phyloP scores from a whole-genome alignment of 2,329 filamentous ascomycete species.

The Dactylellina cionopaga region DNA sequence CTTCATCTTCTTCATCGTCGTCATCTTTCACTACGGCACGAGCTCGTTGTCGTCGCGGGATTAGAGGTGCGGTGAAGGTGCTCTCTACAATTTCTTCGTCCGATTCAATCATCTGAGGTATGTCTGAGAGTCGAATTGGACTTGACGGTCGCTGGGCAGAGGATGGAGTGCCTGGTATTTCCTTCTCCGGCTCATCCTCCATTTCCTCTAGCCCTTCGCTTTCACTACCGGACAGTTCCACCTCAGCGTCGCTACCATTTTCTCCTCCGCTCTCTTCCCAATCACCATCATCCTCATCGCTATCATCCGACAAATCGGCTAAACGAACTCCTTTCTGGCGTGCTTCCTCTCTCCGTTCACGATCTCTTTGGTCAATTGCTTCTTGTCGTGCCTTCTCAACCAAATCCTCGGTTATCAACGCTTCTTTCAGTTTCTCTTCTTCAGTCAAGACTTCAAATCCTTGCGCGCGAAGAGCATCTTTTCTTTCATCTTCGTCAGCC shows the following conservation, averaged over 20 bases:
- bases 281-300: conserved; percentile 60
- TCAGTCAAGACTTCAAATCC: conserved; percentile 83
- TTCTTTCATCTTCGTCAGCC: conserved; percentile 77
- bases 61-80: conserved; percentile 33
- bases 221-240: conserved; percentile 15
- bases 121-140: conserved; percentile 50
- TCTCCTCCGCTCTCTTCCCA: conserved; percentile 60
- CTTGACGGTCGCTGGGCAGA: conserved; percentile 29
- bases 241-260: conserved; percentile 59
- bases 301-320: conserved; percentile 67
- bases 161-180: conserved; percentile 51
- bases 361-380: conserved; percentile 76
- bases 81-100: conserved; percentile 62
- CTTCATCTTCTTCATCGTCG: conserved; percentile 37
- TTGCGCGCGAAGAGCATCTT: conserved; percentile 79
- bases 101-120: conserved; percentile 58
- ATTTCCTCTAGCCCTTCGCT: conserved; percentile 58
- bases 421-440: conserved; percentile 84
- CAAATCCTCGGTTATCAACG: conserved; percentile 85
- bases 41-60: conserved; percentile 14
- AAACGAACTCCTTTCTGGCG: conserved; percentile 62
- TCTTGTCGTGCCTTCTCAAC: conserved; percentile 85
- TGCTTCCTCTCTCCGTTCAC: conserved; percentile 69
- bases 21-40: conserved; percentile 33
- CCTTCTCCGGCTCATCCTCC: conserved; percentile 60